A percentile compares a stretch with the other conserved stretches of the same genome.
Conservation (phyloP, 345 rosid genomes). For the Iberis pinnata region DNA sequence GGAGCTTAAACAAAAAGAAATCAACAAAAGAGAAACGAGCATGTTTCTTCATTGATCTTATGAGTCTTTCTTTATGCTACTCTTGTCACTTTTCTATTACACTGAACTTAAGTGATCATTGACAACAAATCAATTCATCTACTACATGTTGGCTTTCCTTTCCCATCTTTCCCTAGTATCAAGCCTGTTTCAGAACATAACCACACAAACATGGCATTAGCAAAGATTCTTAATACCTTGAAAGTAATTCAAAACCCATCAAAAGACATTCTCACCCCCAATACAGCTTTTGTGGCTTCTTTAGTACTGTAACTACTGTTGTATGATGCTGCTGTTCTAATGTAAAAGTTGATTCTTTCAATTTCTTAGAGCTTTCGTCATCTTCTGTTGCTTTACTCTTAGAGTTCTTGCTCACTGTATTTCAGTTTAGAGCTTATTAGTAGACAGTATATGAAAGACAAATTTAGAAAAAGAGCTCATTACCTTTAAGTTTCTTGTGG, state of each 20-base stretch:
- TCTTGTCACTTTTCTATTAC: slow-evolving; percentile 13
- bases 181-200: slow-evolving; percentile 36
- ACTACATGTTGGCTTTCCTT: slow-evolving; percentile 66
- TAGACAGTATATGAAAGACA: not conserved
- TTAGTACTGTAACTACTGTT: slow-evolving; percentile 23
- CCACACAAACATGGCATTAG: slow-evolving; percentile 10
- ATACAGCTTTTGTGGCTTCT: slow-evolving; percentile 46
- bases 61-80: not conserved
- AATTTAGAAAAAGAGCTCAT: not conserved
- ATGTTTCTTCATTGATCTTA: slow-evolving; percentile 4
- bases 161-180: slow-evolving; percentile 72
- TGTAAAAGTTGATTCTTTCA: slow-evolving; percentile 10
- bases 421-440: not conserved
- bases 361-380: slow-evolving; percentile 6
- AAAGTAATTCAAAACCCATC: not conserved
- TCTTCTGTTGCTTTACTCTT: slow-evolving; percentile 7
- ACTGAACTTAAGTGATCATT: slow-evolving; percentile 6
- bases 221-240: not conserved
- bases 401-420: slow-evolving; percentile 17
- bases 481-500: slow-evolving; percentile 45
- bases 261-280: slow-evolving; percentile 49
- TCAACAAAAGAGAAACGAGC: too few species aligned
- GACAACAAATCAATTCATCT: slow-evolving; percentile 15
- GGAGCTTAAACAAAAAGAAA: not conserved
- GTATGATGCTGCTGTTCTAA: slow-evolving; percentile 4